Percentiles rank a stretch among this genome's conserved stretches.
These are phyloP conservation scores for Globisporangium emineosum DNA, from an alignment of 352 stramenopile genomes.

Conservation along the genomic window DNA sequence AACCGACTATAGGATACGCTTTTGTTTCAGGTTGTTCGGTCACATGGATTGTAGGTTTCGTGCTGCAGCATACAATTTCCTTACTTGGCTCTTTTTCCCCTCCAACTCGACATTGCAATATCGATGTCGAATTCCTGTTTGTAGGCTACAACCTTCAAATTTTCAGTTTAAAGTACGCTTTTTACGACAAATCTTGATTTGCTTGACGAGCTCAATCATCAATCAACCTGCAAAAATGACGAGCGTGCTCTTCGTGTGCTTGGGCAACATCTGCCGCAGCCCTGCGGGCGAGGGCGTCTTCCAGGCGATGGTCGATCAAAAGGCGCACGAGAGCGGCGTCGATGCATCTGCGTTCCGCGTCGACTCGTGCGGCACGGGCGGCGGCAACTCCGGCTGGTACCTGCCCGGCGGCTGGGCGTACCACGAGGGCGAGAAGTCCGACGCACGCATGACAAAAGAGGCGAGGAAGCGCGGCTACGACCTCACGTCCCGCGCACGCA, in stretches of 20 bases:
- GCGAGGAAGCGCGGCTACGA: slow-evolving; percentile 79
- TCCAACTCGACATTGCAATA: no score
- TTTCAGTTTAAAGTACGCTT: no score
- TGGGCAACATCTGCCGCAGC: slow-evolving; percentile 90
- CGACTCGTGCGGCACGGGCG: slow-evolving; percentile 86
- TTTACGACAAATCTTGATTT: neutral
- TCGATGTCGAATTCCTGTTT: no score
- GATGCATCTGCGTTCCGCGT: slow-evolving; percentile 42
- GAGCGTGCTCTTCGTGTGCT: slow-evolving; percentile 87
- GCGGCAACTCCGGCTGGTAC: slow-evolving; percentile 81
- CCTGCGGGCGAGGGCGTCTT: slow-evolving; percentile 81
- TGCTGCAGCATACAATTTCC: no score
- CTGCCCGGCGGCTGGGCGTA: slow-evolving; percentile 74
- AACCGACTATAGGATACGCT: neutral
- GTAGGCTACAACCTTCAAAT: no score
- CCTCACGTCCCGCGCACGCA: slow-evolving; percentile 76
- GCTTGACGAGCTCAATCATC: slow-evolving; percentile 3
- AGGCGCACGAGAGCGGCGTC: slow-evolving; percentile 20
- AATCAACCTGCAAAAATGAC: slow-evolving; percentile 27
- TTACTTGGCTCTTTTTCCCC: no score
- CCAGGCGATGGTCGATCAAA: slow-evolving; percentile 62
- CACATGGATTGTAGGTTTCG: no score
- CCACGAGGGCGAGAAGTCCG: slow-evolving; percentile 81
- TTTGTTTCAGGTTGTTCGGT: no score
- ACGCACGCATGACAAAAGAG: slow-evolving; percentile 83